Conservation (phyloP, 192 early-diverging fungal genomes). For the Backusella psychrophila region DNA sequence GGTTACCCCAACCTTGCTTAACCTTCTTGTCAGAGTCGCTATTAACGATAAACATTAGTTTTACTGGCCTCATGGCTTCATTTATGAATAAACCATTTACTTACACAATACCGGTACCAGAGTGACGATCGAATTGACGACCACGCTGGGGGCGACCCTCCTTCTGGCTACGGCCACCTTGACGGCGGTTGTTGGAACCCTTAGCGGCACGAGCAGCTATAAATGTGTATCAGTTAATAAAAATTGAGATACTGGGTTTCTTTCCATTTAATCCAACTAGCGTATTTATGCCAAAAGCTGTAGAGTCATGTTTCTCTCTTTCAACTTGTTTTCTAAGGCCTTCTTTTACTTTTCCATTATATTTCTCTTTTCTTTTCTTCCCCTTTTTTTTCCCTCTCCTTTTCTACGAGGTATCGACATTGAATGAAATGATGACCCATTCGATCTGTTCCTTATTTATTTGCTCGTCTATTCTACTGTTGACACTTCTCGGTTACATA, state of each 20-base stretch:
- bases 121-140: conserved; percentile 86
- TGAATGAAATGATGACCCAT: not conserved
- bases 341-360: not conserved
- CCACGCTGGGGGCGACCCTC: conserved; percentile 45
- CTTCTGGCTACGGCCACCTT: conserved; percentile 35
- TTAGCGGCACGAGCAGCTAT: conserved; percentile 36
- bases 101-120: conserved; percentile 66
- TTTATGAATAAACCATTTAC: not conserved
- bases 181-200: conserved; percentile 44
- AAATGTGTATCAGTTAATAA: not conserved
- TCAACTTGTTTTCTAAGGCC: not conserved
- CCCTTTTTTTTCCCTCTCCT: not conserved
- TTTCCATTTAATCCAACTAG: not conserved
- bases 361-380: not conserved
- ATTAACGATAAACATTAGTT: not conserved
- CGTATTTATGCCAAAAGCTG: not conserved
- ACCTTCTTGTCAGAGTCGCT: conserved; percentile 91
- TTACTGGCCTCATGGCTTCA: not conserved
- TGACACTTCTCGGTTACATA: not conserved
- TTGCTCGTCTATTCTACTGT: not conserved
- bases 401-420: not conserved
- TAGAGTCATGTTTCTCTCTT: not conserved
- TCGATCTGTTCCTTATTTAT: not conserved
- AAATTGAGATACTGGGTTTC: not conserved
- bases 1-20: conserved; percentile 78